Conservation (phyloP, 2,329 filamentous ascomycete genomes). For the Aphanoascus verrucosus region DNA sequence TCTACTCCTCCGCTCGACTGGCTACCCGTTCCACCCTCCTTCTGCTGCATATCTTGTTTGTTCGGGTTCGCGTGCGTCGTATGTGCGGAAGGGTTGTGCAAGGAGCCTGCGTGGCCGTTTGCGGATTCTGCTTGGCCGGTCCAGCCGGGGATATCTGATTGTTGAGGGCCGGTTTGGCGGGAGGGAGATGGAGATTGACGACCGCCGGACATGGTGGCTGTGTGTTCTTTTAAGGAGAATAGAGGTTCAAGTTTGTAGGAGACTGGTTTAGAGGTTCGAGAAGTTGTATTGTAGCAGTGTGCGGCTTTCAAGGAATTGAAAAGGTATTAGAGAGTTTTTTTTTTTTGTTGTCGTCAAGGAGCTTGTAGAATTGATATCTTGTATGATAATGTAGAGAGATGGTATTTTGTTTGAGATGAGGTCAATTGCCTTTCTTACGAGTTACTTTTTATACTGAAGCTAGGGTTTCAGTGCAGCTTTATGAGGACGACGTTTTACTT, state of each 20-base stretch:
- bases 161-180: conserved; percentile 54
- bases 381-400: too few species aligned
- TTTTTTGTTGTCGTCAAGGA: too few species aligned
- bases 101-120: conserved; percentile 30
- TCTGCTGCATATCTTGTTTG: not conserved
- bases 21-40: conserved; percentile 11
- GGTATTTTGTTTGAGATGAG: too few species aligned
- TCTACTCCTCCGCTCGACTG: conserved; percentile 16
- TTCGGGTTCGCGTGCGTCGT: conserved; percentile 9
- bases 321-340: too few species aligned
- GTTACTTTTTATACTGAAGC: not conserved
- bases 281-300: too few species aligned
- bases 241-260: too few species aligned
- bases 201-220: conserved; percentile 55
- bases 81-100: conserved; percentile 41
- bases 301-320: too few species aligned
- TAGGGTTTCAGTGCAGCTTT: not conserved
- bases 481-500: not conserved
- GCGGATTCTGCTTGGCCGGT: conserved; percentile 24
- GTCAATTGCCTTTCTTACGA: not conserved
- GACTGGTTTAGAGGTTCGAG: too few species aligned
- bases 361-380: too few species aligned
- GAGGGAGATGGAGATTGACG: conserved; percentile 70
- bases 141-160: conserved; percentile 43
- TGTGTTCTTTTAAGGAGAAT: too few species aligned